These are phyloP conservation scores for Chaetomiaceae sp. DNA, from an alignment of 2,329 filamentous ascomycete species.

Conservation along the genomic window DNA sequence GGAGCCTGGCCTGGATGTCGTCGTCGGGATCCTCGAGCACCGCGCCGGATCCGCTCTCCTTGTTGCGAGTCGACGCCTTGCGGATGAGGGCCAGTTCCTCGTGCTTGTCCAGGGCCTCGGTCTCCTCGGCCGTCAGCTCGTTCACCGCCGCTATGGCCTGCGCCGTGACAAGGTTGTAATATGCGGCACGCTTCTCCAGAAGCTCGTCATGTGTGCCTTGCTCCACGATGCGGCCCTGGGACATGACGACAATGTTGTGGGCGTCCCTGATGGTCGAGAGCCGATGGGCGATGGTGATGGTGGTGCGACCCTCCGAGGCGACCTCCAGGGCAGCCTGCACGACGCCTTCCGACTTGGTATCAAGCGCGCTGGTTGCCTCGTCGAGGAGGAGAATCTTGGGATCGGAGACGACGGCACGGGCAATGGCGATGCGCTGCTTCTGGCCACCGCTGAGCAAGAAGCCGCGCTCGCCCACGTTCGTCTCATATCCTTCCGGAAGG, in stretches of 20 bases:
- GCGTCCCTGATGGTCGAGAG: slow-evolving; percentile 91
- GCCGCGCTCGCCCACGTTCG: slow-evolving; percentile 90
- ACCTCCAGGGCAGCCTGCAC: slow-evolving; percentile 89
- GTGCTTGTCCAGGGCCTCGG: slow-evolving; percentile 45
- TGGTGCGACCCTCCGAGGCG: slow-evolving; percentile 80
- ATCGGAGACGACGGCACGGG: slow-evolving; percentile 81
- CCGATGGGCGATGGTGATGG: slow-evolving; percentile 92
- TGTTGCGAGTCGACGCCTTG: slow-evolving; percentile 34
- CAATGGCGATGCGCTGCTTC: slow-evolving; percentile 94
- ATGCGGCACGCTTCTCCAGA: slow-evolving; percentile 63
- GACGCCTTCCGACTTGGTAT: slow-evolving; percentile 90
- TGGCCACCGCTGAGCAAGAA: slow-evolving; percentile 91
- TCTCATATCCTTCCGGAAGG: slow-evolving; percentile 85
- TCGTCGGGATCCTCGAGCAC: slow-evolving; percentile 53
- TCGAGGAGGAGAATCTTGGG: slow-evolving; percentile 90
- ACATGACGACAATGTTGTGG: slow-evolving; percentile 94
- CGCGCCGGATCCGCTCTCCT: slow-evolving; percentile 31
- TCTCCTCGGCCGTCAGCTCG: slow-evolving; percentile 45
- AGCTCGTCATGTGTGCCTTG: slow-evolving; percentile 83
- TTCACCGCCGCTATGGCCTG: slow-evolving; percentile 69
- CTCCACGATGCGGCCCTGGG: slow-evolving; percentile 77
- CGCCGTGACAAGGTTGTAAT: slow-evolving; percentile 79
- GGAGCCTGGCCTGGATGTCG: slow-evolving; percentile 51
- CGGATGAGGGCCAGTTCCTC: slow-evolving; percentile 47
- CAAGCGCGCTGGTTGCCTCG: slow-evolving; percentile 88